phyloP scores from a whole-genome alignment of 305 asterid genomes.

The Solanum hybrid region DNA sequence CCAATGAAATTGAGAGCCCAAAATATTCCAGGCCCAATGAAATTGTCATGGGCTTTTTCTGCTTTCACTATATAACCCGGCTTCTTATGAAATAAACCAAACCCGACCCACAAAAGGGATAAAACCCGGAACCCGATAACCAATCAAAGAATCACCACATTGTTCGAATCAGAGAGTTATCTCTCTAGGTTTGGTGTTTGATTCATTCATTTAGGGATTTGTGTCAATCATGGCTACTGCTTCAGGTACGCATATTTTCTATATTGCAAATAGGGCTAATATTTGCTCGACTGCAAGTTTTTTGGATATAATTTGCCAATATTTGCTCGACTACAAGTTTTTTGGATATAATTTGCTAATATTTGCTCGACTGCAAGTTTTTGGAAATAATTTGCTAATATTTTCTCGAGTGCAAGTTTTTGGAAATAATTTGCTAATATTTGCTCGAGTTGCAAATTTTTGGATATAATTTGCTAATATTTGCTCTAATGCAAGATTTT shows the following conservation, averaged over 20 bases:
- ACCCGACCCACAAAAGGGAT: neutral
- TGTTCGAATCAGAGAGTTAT: neutral
- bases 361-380: neutral
- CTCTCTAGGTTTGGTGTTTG: neutral
- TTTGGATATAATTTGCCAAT: neutral
- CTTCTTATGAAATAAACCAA: neutral
- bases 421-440: neutral
- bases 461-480: neutral
- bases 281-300: neutral
- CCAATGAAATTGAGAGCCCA: neutral
- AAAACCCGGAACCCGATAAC: neutral
- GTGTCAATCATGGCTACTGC: constrained; percentile 5
- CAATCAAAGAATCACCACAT: neutral
- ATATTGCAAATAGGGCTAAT: neutral
- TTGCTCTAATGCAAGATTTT: neutral
- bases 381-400: neutral
- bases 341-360: neutral
- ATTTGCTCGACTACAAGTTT: neutral
- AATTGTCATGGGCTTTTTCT: neutral
- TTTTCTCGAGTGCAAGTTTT: neutral
- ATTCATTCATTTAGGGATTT: neutral
- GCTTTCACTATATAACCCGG: neutral
- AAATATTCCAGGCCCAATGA: neutral
- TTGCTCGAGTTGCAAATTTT: too few species aligned
- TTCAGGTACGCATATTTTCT: neutral